Base-by-base conservation (phyloP, 2,329 filamentous ascomycete genomes). In the Ophiocordyceps camponoti-rufipedis region DNA sequence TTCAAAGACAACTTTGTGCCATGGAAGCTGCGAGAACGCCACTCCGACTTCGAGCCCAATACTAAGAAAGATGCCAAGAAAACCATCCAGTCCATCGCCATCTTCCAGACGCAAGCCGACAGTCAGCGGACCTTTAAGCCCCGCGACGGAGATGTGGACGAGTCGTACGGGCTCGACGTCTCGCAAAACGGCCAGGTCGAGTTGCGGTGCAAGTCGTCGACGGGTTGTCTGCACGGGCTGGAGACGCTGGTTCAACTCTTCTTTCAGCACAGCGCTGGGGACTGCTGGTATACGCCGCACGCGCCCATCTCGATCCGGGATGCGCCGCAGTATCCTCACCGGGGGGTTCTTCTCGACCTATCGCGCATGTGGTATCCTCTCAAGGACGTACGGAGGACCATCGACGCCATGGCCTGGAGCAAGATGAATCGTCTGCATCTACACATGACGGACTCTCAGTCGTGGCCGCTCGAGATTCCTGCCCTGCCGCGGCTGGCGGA, bases 361-460 rank as follows among this genome's bases (percentile, higher is more conserved):
- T 72, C 82, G 3, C 72, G 87, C 48, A 80, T 78, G 55, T 91
- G 72, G 63, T 84, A 81, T 60, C 70, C 75, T 1, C 64, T 84
- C 23, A 59, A 67, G 4, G 75, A 83, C 54, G 79, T 94, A 52
- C 70, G 79, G 55, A 76, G 78, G 44, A 85, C 79, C 45, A 83
- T 94, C 51, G 83, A 93, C 56, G 82, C 78, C 39, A 63, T 83
- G 51, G 68, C 82, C 1, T 86, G 78, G 72, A 85, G 80, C 66
- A 91, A 93, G 66, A 73, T 91, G 68, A 91, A 91, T 63, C 71
- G 78, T 6, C 70, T 93, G 46, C 85, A 91, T 61, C 67, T 89
- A 45, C 85, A 93, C 65, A 71, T 81, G 47, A 91, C 84, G 5
- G 85, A 93, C 60, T 78, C 81, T 14, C 85, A 93, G 61, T 84